Evolutionary conservation across 1,139 yeast genomes (phyloP), one percentile per base, ranked within the genome.

Genomic region (Candida pseudoviswanathii): DNA sequence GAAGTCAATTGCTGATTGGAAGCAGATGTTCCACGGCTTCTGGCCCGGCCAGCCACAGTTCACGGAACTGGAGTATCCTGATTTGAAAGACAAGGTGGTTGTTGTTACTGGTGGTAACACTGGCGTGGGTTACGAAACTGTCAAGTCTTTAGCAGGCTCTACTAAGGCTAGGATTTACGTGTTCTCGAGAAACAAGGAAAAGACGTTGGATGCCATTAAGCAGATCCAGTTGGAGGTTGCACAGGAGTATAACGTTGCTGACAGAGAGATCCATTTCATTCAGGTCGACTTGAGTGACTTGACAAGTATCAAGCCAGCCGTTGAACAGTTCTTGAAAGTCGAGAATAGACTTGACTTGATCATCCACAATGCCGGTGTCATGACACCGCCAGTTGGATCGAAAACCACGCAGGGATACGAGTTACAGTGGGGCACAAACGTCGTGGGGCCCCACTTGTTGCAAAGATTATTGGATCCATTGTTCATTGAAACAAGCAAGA

Each of bases 291-390:
- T 76, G 46, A 57, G 68, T 36, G 84, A 81, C 56, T 66, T 82
- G 50, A 57, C 68, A 8, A 66, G 77, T 0, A 65, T 81, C 45
- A 72, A 68, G 52, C 70, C 73, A 2, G 80, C 75, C 2, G 74
- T 67, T 11, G 58, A 62, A 9, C 58, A 67, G 38, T 63, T 80
- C 47, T 54, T 65, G 49, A 16, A 24, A 2, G 27, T 42, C 6
- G 64, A 57, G 37, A 45, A 57, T 3, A 58, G 70, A 11, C 53
- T 80, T 30, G 78, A 78, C 53, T 65, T 76, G 10, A 68, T 77
- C 11, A 69, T 80, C 44, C 77, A 78, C 55, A 79, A 80, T 62
- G 84, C 84, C 6, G 62, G 85, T 41, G 70, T 80, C 11, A 78
- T 75, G 76, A 61, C 65, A 16, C 75, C 80, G 1, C 70, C 72